These are phyloP conservation scores for Neopestalotiopsis clavispora DNA, from an alignment of 2,329 filamentous ascomycete genomes.

Conservation along the genomic window DNA sequence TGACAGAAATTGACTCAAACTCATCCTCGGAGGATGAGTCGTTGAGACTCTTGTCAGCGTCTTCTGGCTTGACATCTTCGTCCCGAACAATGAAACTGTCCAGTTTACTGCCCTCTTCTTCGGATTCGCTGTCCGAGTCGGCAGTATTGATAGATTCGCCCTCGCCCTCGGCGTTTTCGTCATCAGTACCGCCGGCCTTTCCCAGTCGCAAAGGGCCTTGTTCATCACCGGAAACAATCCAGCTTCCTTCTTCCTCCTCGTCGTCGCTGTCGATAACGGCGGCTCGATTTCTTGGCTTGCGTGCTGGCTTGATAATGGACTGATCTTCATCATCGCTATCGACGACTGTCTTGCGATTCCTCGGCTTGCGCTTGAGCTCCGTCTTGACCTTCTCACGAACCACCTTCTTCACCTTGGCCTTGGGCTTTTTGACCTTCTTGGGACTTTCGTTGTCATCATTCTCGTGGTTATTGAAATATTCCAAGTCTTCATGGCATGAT, in stretches of 20 bases:
- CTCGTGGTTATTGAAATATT: slow-evolving; percentile 60
- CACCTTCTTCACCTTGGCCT: slow-evolving; percentile 34
- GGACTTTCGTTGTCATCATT: slow-evolving; percentile 30
- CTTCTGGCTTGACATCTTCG: slow-evolving; percentile 33
- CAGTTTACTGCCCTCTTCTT: slow-evolving; percentile 53
- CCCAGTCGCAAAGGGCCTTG: slow-evolving; percentile 66
- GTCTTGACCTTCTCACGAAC: slow-evolving; percentile 38
- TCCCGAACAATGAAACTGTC: slow-evolving; percentile 62
- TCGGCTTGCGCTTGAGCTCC: slow-evolving; percentile 40
- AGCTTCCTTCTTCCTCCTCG: slow-evolving; percentile 74
- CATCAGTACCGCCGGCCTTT: slow-evolving; percentile 81
- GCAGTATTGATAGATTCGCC: slow-evolving; percentile 78
- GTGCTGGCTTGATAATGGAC: slow-evolving; percentile 26
- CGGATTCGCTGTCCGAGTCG: slow-evolving; percentile 62
- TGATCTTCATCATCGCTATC: slow-evolving; percentile 68
- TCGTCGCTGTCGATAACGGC: slow-evolving; percentile 71
- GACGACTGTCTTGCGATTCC: slow-evolving; percentile 61
- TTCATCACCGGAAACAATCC: slow-evolving; percentile 76
- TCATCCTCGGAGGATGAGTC: slow-evolving; percentile 35
- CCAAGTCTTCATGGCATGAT: slow-evolving; percentile 77
- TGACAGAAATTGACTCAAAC: slow-evolving; percentile 33
- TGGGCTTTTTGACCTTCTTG: slow-evolving; percentile 38
- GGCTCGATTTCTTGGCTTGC: slow-evolving; percentile 55
- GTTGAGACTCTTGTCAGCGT: slow-evolving; percentile 30
- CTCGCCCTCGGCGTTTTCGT: slow-evolving; percentile 86